Evolutionary conservation across 1,284 basidiomycete genomes (phyloP).

Genomic region (Takashimella tepidaria): DNA sequence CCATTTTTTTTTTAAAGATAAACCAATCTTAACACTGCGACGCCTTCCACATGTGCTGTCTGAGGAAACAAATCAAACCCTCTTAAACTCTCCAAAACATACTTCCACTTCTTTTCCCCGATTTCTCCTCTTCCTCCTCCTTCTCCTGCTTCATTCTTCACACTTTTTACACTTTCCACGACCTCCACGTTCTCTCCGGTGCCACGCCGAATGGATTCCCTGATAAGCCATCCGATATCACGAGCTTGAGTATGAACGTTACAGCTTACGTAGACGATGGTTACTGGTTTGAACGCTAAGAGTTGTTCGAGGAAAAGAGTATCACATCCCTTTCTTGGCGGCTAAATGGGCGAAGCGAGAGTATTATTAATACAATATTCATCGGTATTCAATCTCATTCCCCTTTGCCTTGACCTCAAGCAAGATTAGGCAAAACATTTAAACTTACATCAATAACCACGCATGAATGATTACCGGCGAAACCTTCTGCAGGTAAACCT

Average conservation of each 20-base stretch:
- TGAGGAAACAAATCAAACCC: constrained; percentile 89
- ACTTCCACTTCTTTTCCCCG: constrained; percentile 38
- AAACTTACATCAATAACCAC: constrained; percentile 48
- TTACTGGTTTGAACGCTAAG: constrained; percentile 61
- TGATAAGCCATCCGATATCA: constrained; percentile 36
- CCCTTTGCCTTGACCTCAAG: not conserved
- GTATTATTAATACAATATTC: too few relatives aligned
- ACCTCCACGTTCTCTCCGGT: not conserved
- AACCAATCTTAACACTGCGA: constrained; percentile 61
- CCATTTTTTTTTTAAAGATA: constrained; percentile 2
- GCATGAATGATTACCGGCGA: constrained; percentile 39
- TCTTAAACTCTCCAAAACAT: constrained; percentile 65
- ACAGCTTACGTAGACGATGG: constrained; percentile 86
- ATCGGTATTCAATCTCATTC: not conserved
- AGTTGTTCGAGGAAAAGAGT: constrained; percentile 74
- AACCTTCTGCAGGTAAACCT: constrained; percentile 34
- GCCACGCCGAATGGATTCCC: constrained; percentile 7
- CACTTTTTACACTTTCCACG: not conserved
- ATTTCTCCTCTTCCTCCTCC: not conserved
- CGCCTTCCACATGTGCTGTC: constrained; percentile 41
- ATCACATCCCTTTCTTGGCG: constrained; percentile 87
- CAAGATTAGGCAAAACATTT: not conserved
- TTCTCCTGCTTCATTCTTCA: not conserved
- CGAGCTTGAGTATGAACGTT: constrained; percentile 62
- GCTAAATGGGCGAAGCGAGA: too few relatives aligned